Evolutionary conservation across 2,329 filamentous ascomycete genomes (phyloP), one percentile per base, ranked within the genome.

Genomic region (Aspergillus glaucus): DNA sequence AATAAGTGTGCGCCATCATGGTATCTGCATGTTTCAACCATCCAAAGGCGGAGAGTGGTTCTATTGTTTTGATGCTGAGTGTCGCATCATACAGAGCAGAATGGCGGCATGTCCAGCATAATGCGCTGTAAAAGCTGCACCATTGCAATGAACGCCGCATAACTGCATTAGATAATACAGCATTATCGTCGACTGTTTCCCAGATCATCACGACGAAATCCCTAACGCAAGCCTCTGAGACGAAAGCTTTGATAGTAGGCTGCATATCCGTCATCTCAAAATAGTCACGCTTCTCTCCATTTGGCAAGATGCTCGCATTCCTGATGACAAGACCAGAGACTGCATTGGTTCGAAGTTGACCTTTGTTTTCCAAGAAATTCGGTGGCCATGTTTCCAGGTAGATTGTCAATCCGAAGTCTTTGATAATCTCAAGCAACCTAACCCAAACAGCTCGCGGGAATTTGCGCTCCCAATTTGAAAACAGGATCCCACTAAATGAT

Each of bases 21-120:
- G 72, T 65, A n/a, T 68, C 62, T 9, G 67, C 60, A 39, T 73
- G 69, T 52, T 76, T 76, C 47, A 76, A 51, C 72, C 72, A 76
- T 45, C 70, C 66, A 48, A 76, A 71, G 1, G 74, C 71, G 5
- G 73, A 69, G 3, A 76, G 60, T 10, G 74, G 74, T 49, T 74
- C 66, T 0, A 52, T 45, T 7, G 53, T 55, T 9, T 66, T 63
- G 21, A 55, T 52, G 28, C 69, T 68, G 8, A 63, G 44, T 4
- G 57, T 51, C 2, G 66, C 62, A 55, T 75, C 61, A 3, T 55
- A 54, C 15, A 76, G 54, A 6, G 73, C 66, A 22, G 62, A 54
- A 41, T 62, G 50, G 1, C 65, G 50, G 4, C 71, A 72, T 44
- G 75, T 73, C 71, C 72, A 77, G 6, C 66, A 62, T 5, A 75